phyloP scores from a whole-genome alignment of 176 grass and related monocot genomes.

The Zoysia japonica region DNA sequence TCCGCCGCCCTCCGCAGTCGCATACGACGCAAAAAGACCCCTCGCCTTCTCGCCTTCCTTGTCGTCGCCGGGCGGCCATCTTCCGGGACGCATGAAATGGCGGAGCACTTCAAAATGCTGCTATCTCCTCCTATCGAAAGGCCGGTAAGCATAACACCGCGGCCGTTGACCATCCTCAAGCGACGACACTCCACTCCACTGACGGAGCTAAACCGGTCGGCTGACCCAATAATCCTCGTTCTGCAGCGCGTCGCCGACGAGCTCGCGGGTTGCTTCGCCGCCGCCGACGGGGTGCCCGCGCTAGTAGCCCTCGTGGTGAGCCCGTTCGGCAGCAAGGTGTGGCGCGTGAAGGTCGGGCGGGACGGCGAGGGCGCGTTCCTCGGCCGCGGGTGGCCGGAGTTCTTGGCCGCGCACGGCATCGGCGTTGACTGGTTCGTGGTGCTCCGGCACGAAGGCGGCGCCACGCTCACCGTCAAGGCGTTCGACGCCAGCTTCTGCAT shows the following conservation, averaged over 20 bases:
- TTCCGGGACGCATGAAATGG: neutral
- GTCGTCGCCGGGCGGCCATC: no score
- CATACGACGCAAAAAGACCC: no score
- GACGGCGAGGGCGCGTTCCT: constrained; percentile 41
- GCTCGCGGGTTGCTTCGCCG: constrained; percentile 15
- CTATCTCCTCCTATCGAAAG: neutral
- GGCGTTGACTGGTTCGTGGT: constrained; percentile 33
- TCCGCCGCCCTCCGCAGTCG: no score
- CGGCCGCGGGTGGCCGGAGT: constrained; percentile 41
- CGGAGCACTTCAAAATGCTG: neutral
- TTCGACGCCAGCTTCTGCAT: constrained; percentile 34
- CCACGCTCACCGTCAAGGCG: constrained; percentile 29
- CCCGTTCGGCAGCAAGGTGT: constrained; percentile 36
- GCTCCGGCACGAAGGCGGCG: constrained; percentile 33
- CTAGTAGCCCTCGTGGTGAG: neutral
- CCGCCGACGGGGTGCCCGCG: neutral
- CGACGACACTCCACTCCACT: neutral
- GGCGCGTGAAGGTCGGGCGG: constrained; percentile 29
- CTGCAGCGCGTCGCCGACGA: constrained; percentile 34
- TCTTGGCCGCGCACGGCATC: constrained; percentile 21
- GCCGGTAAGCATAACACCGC: neutral
- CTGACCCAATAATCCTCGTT: neutral
- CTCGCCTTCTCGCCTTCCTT: no score
- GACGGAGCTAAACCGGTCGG: no score
- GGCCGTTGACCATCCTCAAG: neutral